These are phyloP conservation scores for Scutellaria barbata DNA, from an alignment of 257 asterid genomes.

Conservation along the genomic window DNA sequence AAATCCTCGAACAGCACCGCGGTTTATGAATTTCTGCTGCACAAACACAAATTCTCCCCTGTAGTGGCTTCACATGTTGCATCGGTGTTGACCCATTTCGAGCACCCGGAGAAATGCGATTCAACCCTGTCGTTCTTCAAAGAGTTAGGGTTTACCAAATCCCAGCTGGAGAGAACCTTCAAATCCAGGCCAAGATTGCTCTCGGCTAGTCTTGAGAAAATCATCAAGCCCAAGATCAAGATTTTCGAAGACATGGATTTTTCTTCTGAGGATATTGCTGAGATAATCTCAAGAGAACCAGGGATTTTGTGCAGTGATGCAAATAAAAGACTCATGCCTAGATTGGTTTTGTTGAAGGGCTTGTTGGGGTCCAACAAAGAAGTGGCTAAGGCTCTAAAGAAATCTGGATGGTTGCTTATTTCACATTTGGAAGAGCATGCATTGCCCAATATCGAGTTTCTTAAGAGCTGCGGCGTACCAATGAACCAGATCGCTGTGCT, in stretches of 20 bases:
- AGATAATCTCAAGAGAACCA: not conserved
- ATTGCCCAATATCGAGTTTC: slow-evolving; percentile 6
- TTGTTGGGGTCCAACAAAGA: slow-evolving; percentile 12
- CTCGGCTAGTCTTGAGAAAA: not conserved
- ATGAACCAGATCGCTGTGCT: not conserved
- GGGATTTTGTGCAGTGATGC: not conserved
- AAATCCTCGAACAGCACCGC: too few species aligned
- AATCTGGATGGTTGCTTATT: not conserved
- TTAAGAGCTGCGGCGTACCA: slow-evolving; percentile 10
- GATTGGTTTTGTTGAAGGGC: not conserved
- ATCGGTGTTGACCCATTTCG: not conserved
- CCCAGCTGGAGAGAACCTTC: not conserved
- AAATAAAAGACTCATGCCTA: not conserved
- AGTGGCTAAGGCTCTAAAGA: not conserved
- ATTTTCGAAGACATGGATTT: not conserved
- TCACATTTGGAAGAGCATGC: not conserved
- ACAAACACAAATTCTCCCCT: not conserved
- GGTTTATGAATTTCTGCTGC: slow-evolving; percentile 26
- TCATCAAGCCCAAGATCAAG: slow-evolving; percentile 7
- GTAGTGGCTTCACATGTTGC: not conserved
- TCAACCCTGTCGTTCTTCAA: not conserved
- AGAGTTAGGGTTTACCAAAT: not conserved
- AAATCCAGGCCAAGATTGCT: not conserved
- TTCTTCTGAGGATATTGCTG: not conserved
- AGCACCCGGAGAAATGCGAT: not conserved